phyloP scores from a whole-genome alignment of 2,329 filamentous ascomycete genomes.

The Trichoderma brevicompactum region DNA sequence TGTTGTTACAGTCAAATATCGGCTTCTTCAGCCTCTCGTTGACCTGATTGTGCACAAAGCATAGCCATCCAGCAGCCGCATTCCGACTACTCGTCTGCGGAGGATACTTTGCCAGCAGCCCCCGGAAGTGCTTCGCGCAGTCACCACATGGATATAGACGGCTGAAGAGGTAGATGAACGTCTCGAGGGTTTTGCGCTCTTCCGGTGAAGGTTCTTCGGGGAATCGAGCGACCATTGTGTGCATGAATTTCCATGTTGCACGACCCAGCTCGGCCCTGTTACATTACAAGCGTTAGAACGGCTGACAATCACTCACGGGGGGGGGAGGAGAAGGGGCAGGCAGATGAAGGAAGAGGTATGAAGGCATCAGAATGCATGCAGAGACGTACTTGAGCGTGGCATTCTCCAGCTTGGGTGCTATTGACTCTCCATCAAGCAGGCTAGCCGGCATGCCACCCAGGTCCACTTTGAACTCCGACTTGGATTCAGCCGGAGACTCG shows the following conservation, averaged over 20 bases:
- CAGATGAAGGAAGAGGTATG: background rate
- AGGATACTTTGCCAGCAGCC: constrained; percentile 63
- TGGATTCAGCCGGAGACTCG: constrained; percentile 33
- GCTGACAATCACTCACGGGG: background rate
- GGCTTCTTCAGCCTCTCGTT: constrained; percentile 66
- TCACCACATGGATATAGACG: constrained; percentile 74
- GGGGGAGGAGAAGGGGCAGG: background rate
- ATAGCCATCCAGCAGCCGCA: constrained; percentile 69
- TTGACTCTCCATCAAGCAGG: constrained; percentile 69
- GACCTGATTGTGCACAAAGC: constrained; percentile 69
- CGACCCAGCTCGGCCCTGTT: constrained; percentile 66
- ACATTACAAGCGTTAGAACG: background rate
- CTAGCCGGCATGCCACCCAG: constrained; percentile 50
- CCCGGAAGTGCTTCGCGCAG: constrained; percentile 69
- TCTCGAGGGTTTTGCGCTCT: constrained; percentile 65
- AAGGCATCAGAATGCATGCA: background rate
- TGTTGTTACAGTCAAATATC: constrained; percentile 67
- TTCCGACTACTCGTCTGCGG: constrained; percentile 68
- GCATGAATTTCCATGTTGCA: constrained; percentile 71
- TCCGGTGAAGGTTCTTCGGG: constrained; percentile 66
- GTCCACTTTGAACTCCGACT: constrained; percentile 44
- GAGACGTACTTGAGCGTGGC: constrained; percentile 71
- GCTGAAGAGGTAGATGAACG: constrained; percentile 68
- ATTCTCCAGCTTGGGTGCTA: constrained; percentile 81
- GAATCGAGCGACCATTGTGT: constrained; percentile 72